A percentile compares a stretch with the other conserved stretches of the same genome.
Conservation (phyloP, 768 basidiomycete genomes). For the Tulasnella sp. region DNA sequence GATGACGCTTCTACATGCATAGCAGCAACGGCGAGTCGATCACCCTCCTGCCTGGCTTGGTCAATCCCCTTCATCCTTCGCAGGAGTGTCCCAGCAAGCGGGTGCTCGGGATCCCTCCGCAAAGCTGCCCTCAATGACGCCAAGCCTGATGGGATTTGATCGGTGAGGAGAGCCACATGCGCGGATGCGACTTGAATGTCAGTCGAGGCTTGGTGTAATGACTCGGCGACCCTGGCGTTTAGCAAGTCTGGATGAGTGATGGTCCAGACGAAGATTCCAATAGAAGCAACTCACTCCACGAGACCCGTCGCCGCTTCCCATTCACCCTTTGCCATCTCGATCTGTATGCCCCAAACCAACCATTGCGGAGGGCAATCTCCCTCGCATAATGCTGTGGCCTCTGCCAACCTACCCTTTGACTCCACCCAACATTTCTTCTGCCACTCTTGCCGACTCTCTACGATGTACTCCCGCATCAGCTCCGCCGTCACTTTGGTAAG, state of each 20-base stretch:
- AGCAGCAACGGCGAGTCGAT: constrained; percentile 54
- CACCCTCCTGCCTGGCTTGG: constrained; percentile 74
- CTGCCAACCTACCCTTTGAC: constrained; percentile 66
- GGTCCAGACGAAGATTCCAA: too few species aligned
- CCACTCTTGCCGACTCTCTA: constrained; percentile 48
- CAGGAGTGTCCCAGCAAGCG: constrained; percentile 55
- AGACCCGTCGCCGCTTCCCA: constrained; percentile 52
- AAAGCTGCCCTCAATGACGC: constrained; percentile 63
- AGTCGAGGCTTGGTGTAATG: constrained; percentile 58
- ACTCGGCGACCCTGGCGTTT: constrained; percentile 63
- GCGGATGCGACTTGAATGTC: constrained; percentile 61
- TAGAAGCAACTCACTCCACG: neutral
- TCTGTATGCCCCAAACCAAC: constrained; percentile 67
- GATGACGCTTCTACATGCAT: constrained; percentile 49
- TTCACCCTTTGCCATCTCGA: constrained; percentile 58
- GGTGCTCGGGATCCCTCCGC: constrained; percentile 66
- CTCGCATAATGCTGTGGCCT: constrained; percentile 49
- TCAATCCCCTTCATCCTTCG: constrained; percentile 75
- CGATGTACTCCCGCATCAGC: constrained; percentile 52
- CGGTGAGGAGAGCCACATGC: constrained; percentile 65
- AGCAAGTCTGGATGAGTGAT: too few species aligned
- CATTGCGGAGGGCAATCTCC: constrained; percentile 69
- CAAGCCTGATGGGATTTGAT: constrained; percentile 43
- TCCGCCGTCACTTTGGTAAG: constrained; percentile 52
- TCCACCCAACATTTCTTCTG: constrained; percentile 60